A percentile compares a stretch with the other conserved stretches of the same genome.
These are phyloP conservation scores for Licmophora abbreviata DNA, from an alignment of 108 stramenopile genomes.

Conservation along the genomic window DNA sequence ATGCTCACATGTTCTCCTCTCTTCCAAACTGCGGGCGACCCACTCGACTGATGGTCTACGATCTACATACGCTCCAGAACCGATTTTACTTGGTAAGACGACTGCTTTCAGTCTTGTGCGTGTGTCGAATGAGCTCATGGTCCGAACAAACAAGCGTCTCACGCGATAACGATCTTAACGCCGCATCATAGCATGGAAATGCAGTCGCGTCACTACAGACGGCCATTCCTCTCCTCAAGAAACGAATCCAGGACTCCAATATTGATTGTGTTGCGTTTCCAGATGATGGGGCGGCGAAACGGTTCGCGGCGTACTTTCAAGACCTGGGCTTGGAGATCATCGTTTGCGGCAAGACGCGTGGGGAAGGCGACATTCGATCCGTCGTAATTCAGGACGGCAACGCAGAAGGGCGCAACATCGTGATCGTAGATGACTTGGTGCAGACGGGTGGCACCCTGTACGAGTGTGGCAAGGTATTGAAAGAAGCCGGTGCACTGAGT, in stretches of 20 bases:
- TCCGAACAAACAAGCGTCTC: not conserved
- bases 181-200: constrained; percentile 43
- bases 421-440: constrained; percentile 88
- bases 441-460: constrained; percentile 92
- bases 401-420: constrained; percentile 40
- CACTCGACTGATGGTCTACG: constrained; percentile 83
- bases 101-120: not conserved
- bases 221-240: constrained; percentile 65
- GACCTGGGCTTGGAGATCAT: constrained; percentile 53
- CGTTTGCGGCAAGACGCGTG: constrained; percentile 75
- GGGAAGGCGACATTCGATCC: constrained; percentile 34
- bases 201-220: constrained; percentile 75
- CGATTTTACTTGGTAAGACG: constrained; percentile 51
- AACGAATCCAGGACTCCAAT: constrained; percentile 23
- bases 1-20: constrained; percentile 80
- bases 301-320: constrained; percentile 70
- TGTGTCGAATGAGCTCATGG: not conserved
- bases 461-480: constrained; percentile 67
- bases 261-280: constrained; percentile 82
- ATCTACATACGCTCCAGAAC: constrained; percentile 86
- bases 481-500: constrained; percentile 59
- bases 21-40: constrained; percentile 77
- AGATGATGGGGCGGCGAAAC: constrained; percentile 90
- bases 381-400: constrained; percentile 59
- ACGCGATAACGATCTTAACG: not conserved